phyloP scores from a whole-genome alignment of 192 early-diverging fungal genomes.

The Entomortierella parvispora region DNA sequence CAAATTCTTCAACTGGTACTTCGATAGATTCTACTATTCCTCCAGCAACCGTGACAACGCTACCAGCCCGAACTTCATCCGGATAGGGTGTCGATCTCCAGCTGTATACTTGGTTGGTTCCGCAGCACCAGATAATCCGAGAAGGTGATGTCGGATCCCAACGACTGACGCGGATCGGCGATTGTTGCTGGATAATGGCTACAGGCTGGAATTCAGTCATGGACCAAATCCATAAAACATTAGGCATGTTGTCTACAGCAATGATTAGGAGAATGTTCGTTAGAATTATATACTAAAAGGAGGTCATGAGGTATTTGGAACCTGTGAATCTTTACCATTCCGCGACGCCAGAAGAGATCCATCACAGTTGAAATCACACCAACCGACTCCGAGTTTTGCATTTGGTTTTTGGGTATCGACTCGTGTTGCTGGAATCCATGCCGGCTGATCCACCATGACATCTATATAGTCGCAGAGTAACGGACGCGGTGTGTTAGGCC shows the following conservation, averaged over 20 bases:
- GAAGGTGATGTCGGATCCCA: conserved; percentile 78
- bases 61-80: background rate
- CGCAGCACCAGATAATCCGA: conserved; percentile 69
- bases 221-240: conserved; percentile 81
- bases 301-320: background rate
- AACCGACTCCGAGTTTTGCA: conserved; percentile 77
- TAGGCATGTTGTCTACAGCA: conserved; percentile 79
- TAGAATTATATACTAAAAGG: background rate
- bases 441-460: conserved; percentile 62
- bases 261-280: background rate
- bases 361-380: conserved; percentile 71
- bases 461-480: conserved; percentile 52
- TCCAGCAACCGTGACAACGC: conserved; percentile 60
- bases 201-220: conserved; percentile 54
- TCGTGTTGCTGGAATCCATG: conserved; percentile 60
- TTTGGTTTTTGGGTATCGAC: conserved; percentile 77
- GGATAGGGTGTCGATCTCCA: conserved; percentile 43
- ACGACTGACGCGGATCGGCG: conserved; percentile 60
- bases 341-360: conserved; percentile 67
- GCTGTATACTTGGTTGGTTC: conserved; percentile 67
- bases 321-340: conserved; percentile 67
- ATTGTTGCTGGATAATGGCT: conserved; percentile 68
- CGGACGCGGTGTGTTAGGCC: too few species aligned
- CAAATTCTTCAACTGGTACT: conserved; percentile 65
- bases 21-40: conserved; percentile 52